Conservation (phyloP, 148 eudicot species). For the Mesembryanthemum crystallinum region DNA sequence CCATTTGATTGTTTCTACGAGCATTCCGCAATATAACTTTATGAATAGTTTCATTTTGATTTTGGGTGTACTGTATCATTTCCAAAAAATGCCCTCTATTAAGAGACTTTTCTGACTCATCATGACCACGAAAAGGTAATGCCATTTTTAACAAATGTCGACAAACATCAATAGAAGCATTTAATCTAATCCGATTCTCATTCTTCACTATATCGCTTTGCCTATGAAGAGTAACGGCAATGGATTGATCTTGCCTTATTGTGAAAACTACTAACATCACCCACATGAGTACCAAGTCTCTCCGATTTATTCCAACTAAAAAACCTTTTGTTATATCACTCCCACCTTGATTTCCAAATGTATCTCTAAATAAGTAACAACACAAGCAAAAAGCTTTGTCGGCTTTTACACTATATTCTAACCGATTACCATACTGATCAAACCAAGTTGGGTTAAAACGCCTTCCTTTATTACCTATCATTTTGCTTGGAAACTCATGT, state of each 20-base stretch:
- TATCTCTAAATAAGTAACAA: not conserved
- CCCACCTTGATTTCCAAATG: not conserved
- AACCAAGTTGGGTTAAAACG: not conserved
- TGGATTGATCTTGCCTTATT: not conserved
- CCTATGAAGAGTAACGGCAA: not conserved
- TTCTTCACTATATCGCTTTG: not conserved
- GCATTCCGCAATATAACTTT: not conserved
- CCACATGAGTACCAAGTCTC: not conserved
- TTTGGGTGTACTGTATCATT: not conserved
- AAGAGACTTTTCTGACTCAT: not conserved
- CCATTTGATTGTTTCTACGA: not conserved
- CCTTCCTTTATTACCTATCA: not conserved
- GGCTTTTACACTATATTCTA: not conserved
- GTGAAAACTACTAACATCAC: not conserved
- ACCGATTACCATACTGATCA: not conserved
- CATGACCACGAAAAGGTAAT: constrained; percentile 11
- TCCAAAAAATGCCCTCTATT: not conserved
- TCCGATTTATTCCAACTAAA: not conserved
- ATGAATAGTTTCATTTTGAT: not conserved
- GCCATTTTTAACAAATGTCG: not conserved
- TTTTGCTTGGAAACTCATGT: not conserved
- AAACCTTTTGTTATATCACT: not conserved
- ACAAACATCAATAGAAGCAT: not conserved
- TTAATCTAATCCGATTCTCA: not conserved
- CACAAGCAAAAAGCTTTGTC: too few species aligned